phyloP scores from a whole-genome alignment of 2,329 filamentous ascomycete species.

The Paecilomyces sp. region DNA sequence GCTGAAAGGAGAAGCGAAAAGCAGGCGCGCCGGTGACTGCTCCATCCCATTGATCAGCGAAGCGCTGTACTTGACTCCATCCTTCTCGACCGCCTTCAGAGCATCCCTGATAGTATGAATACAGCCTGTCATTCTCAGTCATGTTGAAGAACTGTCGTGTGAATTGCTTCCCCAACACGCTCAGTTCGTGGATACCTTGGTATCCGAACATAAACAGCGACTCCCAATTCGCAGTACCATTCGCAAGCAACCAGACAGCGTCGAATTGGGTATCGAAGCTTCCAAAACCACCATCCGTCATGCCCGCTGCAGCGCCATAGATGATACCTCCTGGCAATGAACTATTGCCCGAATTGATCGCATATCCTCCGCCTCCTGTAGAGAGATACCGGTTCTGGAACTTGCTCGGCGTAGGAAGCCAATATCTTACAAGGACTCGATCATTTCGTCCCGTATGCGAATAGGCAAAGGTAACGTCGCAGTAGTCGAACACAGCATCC shows the following conservation, averaged over 20 bases:
- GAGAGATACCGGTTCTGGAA: constrained; percentile 42
- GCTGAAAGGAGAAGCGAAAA: constrained; percentile 24
- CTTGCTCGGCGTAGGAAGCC: constrained; percentile 35
- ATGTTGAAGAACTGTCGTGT: constrained; percentile 32
- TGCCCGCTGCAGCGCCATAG: constrained; percentile 42
- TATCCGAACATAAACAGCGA: constrained; percentile 45
- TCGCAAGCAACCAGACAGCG: constrained; percentile 28
- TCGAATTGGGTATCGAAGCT: constrained; percentile 36
- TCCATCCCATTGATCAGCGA: constrained; percentile 36
- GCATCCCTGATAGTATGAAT: constrained; percentile 42
- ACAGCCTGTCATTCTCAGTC: constrained; percentile 11
- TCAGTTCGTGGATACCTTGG: constrained; percentile 44
- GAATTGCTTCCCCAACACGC: constrained; percentile 36
- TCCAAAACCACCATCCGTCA: constrained; percentile 47
- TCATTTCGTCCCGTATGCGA: constrained; percentile 35
- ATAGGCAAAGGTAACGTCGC: constrained; percentile 43
- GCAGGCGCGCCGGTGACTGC: constrained; percentile 33
- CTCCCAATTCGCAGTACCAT: constrained; percentile 44
- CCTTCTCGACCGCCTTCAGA: constrained; percentile 45
- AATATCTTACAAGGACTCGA: constrained; percentile 32
- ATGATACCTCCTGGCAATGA: constrained; percentile 38
- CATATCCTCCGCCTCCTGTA: constrained; percentile 41
- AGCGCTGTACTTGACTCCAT: constrained; percentile 42
- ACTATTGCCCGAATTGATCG: constrained; percentile 43
- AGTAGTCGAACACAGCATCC: constrained; percentile 21